Conservation (phyloP, 2,329 filamentous ascomycete species). For the Verticillium isaacii region DNA sequence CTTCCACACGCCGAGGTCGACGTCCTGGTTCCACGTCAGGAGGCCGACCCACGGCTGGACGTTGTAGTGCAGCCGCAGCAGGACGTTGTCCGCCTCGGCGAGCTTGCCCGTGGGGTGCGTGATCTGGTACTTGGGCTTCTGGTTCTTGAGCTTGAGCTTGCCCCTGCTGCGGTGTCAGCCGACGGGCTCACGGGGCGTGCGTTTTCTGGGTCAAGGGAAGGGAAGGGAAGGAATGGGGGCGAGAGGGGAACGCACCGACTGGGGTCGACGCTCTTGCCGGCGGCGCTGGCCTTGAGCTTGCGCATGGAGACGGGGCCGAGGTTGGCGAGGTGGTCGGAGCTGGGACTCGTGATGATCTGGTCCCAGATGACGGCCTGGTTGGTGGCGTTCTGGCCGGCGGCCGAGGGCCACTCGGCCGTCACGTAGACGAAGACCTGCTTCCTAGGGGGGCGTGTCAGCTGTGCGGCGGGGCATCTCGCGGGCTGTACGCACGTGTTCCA, state of each 20-base stretch:
- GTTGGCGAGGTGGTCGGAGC: slow-evolving; percentile 58
- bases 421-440: slow-evolving; percentile 98
- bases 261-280: slow-evolving; percentile 57
- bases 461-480: no score
- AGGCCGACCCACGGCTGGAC: slow-evolving; percentile 95
- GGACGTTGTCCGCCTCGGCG: slow-evolving; percentile 68
- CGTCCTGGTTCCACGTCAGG: slow-evolving; percentile 71
- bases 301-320: slow-evolving; percentile 55
- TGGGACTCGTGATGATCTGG: slow-evolving; percentile 76
- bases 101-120: slow-evolving; percentile 81
- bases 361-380: slow-evolving; percentile 94
- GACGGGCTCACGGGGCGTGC: no score
- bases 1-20: slow-evolving; percentile 59
- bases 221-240: not conserved
- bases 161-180: slow-evolving; percentile 47
- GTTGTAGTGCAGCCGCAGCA: slow-evolving; percentile 85
- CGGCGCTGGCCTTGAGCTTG: slow-evolving; percentile 55
- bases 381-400: slow-evolving; percentile 30
- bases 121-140: slow-evolving; percentile 95
- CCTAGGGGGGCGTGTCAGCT: not conserved
- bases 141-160: slow-evolving; percentile 71
- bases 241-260: slow-evolving; percentile 27
- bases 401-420: slow-evolving; percentile 65
- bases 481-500: slow-evolving; percentile 70
- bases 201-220: no score